Percentiles rank a stretch among this genome's conserved stretches.
Evolutionary conservation across 2,329 filamentous ascomycete species (phyloP).

Genomic region (Phoma herbarum): DNA sequence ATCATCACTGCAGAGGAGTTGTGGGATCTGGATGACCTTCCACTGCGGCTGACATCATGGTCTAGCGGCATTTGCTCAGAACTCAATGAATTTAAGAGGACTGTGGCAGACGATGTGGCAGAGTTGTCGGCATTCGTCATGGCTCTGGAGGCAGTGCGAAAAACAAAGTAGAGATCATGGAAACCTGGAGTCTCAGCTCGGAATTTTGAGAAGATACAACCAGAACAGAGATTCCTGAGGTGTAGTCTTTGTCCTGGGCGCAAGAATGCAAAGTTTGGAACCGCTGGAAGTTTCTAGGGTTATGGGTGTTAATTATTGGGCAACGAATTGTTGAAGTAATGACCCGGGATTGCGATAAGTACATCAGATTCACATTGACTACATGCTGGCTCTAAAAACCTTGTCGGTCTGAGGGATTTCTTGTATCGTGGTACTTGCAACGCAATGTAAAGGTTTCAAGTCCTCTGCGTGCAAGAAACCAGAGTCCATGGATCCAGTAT

Average conservation of each 20-base stretch:
- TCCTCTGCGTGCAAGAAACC: too few relatives aligned
- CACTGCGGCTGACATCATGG: not conserved
- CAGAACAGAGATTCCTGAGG: not conserved
- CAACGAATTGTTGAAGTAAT: too few relatives aligned
- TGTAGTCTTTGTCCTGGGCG: not conserved
- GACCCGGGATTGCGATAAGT: too few relatives aligned
- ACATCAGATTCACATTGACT: too few relatives aligned
- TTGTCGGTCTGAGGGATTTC: too few relatives aligned
- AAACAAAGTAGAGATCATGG: not conserved
- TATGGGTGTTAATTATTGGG: too few relatives aligned
- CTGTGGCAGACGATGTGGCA: not conserved
- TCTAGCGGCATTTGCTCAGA: not conserved
- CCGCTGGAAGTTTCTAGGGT: not conserved
- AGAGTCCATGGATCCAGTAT: not conserved
- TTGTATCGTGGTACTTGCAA: not conserved
- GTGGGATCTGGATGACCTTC: not conserved
- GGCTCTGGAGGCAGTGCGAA: not conserved
- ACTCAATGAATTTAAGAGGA: not conserved
- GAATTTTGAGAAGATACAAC: not conserved
- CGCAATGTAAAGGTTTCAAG: not conserved
- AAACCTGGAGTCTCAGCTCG: not conserved
- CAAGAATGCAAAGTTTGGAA: not conserved
- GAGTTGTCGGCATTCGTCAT: not conserved
- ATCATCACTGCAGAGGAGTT: not conserved
- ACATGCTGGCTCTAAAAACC: too few relatives aligned